Base-by-base conservation (phyloP, 306 rosid genomes). In the Fagus sylvatica region DNA sequence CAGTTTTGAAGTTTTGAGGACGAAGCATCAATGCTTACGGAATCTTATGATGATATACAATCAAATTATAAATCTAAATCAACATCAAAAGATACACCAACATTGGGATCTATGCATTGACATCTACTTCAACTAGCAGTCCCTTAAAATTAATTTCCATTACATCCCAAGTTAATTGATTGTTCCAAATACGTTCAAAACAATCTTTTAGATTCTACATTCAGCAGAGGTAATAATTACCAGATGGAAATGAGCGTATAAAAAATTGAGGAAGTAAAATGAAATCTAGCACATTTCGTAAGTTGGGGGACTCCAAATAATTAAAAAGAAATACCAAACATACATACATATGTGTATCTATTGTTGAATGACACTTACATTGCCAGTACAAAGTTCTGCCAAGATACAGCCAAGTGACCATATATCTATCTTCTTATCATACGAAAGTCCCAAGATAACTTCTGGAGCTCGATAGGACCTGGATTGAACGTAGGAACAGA, bases 401-500 rank as follows among this genome's bases (percentile, higher is more conserved):
- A 96, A 86, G 87, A 96, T 96, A 86, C 99, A 96, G 79, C 99
- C 99, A 84, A 96, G 99, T 69, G 99, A 96, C 99, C 99, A 96
- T 73, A 96, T 83, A 83, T 96, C 99, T 76, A 96, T 96, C 93
- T 96, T 93, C 85, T 93, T 93, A 77, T 91, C 93, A 86, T 96
- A 96, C 57, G 98, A 82, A 88, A 93, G 96, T 73, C 99, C 99
- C 87, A 96, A 82, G 70, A 96, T 93, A 86, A 96, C 99, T 90
- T 96, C 99, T 6, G 99, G 99, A 81, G 99, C 98, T n/a, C 99
- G 98, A 89, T 96, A 96, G 73, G 99, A 93, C 86, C 99, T 91
- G 54, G 99, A 96, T 76, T 96, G 99, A 78, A 96, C 99, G 57
- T 96, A 96, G 11, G 98, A 93, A 85, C 98, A 96, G 80, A 96